Evolutionary conservation across 2,329 filamentous ascomycete species (phyloP).

Genomic region (Pseudocercospora cruenta): DNA sequence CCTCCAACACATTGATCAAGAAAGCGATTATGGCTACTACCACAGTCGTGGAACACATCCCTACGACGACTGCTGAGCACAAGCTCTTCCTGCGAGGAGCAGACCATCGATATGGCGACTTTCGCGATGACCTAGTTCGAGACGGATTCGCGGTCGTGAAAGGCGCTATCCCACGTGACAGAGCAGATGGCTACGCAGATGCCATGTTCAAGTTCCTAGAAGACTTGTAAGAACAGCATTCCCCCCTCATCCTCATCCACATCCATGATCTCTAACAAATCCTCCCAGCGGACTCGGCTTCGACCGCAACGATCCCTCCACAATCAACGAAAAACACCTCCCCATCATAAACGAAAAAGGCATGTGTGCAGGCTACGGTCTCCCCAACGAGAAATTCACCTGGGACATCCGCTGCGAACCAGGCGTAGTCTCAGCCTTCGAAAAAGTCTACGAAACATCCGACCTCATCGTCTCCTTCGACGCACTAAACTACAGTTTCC

Average conservation of each 20-base stretch:
- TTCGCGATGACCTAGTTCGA: slow-evolving; percentile 31
- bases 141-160: slow-evolving; percentile 51
- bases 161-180: slow-evolving; percentile 45
- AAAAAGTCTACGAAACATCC: slow-evolving; percentile 46
- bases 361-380: slow-evolving; percentile 39
- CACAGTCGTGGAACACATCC: no score
- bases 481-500: slow-evolving; percentile 51
- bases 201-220: slow-evolving; percentile 27
- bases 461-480: slow-evolving; percentile 57
- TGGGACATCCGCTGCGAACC: slow-evolving; percentile 47
- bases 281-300: slow-evolving; percentile 9
- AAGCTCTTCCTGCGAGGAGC: no score
- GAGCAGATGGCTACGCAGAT: slow-evolving; percentile 39
- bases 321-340: slow-evolving; percentile 43
- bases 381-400: slow-evolving; percentile 47
- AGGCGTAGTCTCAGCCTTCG: slow-evolving; percentile 43
- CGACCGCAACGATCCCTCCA: slow-evolving; percentile 45
- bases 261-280: neutral
- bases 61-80: no score
- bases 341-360: slow-evolving; percentile 42
- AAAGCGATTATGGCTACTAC: no score
- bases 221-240: slow-evolving; percentile 24
- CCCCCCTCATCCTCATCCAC: no score
- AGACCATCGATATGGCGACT: slow-evolving; percentile 4
- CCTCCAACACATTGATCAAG: no score